Evolutionary conservation across 2,329 filamentous ascomycete species (phyloP), one percentile per base, ranked within the genome.

Genomic region (Microascus cirrosus): DNA sequence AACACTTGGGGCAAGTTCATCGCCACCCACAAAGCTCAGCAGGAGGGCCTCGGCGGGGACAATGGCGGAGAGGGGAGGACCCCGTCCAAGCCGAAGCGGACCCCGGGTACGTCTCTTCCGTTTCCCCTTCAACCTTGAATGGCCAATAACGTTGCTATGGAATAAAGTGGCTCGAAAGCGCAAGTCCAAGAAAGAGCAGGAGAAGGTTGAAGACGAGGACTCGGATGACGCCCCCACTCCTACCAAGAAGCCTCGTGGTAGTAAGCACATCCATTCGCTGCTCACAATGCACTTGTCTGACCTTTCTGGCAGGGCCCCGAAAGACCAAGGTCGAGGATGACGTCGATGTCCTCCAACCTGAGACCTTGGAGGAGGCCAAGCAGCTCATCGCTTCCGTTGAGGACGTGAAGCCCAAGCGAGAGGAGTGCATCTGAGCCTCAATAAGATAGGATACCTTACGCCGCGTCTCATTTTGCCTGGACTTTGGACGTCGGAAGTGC

Each of bases 141-240:
- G 18, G 39, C 11, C 13, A n/a, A 7, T 45, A 18, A 45, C 39
- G 1, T 5, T 45, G 39, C n/a, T 45, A 7, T 2, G 54, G 10
- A 45, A 55, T 20, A 34, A n/a, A 45, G 39, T 22, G 15, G 22
- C 54, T 22, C 25, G 34, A 28, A 57, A 57, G 45, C 28, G 42
- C 45, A 66, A 64, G 58, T 57, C 61, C 36, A 60, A 64, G 42
- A 53, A 53, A 18, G 20, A 57, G 35, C 35, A 48, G 39, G 52
- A 54, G 11, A 54, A 55, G 20, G 18, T 6, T 3, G 54, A 55
- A 35, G 35, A 55, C 22, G 10, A 34, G 18, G 39, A 55, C 35
- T 25, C 12, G n/a, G 54, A 55, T 10, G 32, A 3, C 10, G 8
- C 11, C 24, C 4, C 25, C 6, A 24, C 51, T 25, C 52, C 28